Evolutionary conservation across 2,329 filamentous ascomycete species (phyloP), one percentile per base, ranked within the genome.

Genomic region (Fusarium kyushuense): DNA sequence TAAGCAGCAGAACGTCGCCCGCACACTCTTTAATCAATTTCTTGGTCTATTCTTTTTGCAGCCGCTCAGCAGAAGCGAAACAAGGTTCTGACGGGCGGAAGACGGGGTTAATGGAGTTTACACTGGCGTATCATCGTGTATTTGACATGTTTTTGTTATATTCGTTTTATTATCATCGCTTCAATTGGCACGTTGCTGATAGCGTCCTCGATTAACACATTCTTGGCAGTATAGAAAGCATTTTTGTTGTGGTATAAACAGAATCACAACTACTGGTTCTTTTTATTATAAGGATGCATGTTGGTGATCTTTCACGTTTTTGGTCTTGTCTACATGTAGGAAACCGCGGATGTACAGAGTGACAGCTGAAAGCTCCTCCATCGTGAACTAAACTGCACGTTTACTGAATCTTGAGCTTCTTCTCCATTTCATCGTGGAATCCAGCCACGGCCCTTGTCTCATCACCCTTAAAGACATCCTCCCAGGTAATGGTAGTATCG

Each of bases 341-440:
- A 59, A 54, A 58, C 35, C 30, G 25, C 49, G 54, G 47, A 43
- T 70, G 48, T 71, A 69, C 69, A 65, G 58, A 53, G 38, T 36
- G 36, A 58, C 54, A 43, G 19, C n/a, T 45, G 36, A 45, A 54
- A 30, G 45, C 27, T 36, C 48, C n/a, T 21, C 42, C 42, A 43
- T 21, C 38, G 23, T 30, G 30, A 51, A 40, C 33, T 21, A 58
- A 54, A 33, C 32, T 38, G 32, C 53, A 51, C n/a, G 27, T 63
- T 60, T 70, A 75, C 67, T 77, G 72, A 78, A 97, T 96, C 86
- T 90, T 92, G 80, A 97, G 84, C 86, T 93, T 93, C 80, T 88
- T 87, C 89, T 97, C 95, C 89, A 97, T 94, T 87, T 98, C 95
- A 58, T 93, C 90, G 74, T 97, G 94, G 81, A 97, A 90, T 54